Evolutionary conservation across 2,329 filamentous ascomycete species (phyloP), one percentile per base, ranked within the genome.

Genomic region (Thermothelomyces thermophilus): DNA sequence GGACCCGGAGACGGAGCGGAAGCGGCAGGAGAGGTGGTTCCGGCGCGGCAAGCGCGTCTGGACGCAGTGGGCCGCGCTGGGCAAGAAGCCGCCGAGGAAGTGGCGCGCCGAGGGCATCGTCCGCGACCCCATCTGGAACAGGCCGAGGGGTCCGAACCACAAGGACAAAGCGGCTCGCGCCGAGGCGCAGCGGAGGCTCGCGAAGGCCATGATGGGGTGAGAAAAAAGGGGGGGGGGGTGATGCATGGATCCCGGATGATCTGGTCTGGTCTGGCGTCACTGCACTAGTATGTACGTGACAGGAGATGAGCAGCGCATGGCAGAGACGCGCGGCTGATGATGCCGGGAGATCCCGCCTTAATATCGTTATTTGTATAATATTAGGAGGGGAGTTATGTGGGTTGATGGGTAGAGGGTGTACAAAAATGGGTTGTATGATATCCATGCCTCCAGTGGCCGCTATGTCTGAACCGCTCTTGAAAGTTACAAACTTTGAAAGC

Each of bases 1-100:
- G 3, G 72, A 64, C 7, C 62, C 74, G 24, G 73, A 75, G 22
- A 77, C 83, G 60, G 77, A 82, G 53, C 64, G 73, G 52, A 69
- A 76, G 3, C 74, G 82, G 48, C 77, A 82, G 62, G 68, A 71
- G 57, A 70, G 82, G 20, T 86, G 82, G 82, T 76, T 78, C 60
- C 73, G 73, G 16, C 72, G 82, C 46, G 82, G 82, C 51, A 73
- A 76, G 66, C 63, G 66, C 42, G 73, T 85, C 50, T 86, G 82
- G 80, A 64, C 70, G 56, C 68, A 73, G 48, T 78, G 76, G 69
- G 79, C 79, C 1, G 80, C 75, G 59, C 65, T 82, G 50, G 82
- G 82, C 48, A 68, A 74, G 59, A 83, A 82, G 66, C 80, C 81
- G 44, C 82, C 82, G 5, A 68, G 67, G 60, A 74, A 68, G 59